phyloP scores from a whole-genome alignment of 2,329 filamentous ascomycete species.

The Colletotrichum gloeosporioides region DNA sequence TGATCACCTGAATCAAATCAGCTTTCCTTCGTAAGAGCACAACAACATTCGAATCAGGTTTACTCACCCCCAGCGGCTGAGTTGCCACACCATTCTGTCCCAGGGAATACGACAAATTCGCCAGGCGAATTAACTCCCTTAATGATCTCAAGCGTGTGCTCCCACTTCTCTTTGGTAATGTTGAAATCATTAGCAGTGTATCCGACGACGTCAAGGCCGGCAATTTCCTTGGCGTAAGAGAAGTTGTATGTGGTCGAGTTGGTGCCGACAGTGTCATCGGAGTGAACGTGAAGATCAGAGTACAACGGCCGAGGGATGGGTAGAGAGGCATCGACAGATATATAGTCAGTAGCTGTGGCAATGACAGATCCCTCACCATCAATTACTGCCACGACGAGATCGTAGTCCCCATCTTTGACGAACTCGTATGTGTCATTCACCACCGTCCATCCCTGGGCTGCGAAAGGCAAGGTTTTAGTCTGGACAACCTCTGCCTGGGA shows the following conservation, averaged over 20 bases:
- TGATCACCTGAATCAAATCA: slow-evolving; percentile 29
- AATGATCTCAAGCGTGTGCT: slow-evolving; percentile 30
- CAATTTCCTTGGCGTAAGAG: slow-evolving; percentile 37
- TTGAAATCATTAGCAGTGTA: slow-evolving; percentile 45
- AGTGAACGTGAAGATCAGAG: slow-evolving; percentile 41
- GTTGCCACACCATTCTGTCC: slow-evolving; percentile 41
- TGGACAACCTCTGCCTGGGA: background rate
- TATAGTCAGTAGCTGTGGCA: background rate
- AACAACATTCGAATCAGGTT: background rate
- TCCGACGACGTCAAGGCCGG: slow-evolving; percentile 39
- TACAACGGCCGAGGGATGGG: slow-evolving; percentile 31
- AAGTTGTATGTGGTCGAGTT: slow-evolving; percentile 40
- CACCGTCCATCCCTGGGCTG: slow-evolving; percentile 8
- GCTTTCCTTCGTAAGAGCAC: background rate
- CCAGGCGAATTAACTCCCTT: slow-evolving; percentile 26
- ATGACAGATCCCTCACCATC: background rate
- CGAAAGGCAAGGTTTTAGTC: background rate
- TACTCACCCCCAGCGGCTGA: slow-evolving; percentile 30
- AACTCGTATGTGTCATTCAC: background rate
- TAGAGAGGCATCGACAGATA: slow-evolving; percentile 22
- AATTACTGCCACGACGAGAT: background rate
- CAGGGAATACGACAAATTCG: slow-evolving; percentile 34
- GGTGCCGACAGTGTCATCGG: slow-evolving; percentile 41
- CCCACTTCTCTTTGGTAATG: slow-evolving; percentile 37
- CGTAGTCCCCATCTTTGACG: background rate